A percentile compares a stretch with the other conserved stretches of the same genome.
Evolutionary conservation across 2,329 filamentous ascomycete genomes (phyloP).

Genomic region (Colletotrichum theobromicola): DNA sequence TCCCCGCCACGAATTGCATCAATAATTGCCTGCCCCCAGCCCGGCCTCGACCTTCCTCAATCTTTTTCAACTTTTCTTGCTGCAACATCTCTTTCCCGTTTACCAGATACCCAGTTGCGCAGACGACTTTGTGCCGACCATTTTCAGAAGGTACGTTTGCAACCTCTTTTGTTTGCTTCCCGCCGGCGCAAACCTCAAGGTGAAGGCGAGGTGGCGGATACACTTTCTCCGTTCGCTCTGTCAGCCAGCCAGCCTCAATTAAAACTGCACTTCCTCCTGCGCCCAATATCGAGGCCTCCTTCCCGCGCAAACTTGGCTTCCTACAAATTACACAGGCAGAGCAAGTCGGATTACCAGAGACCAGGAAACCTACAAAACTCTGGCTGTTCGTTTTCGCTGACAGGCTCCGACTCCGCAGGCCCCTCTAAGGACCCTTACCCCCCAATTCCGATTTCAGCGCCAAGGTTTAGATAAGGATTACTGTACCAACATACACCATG

Average conservation of each 20-base stretch:
- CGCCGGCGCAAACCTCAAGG: background rate
- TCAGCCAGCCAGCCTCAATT: background rate
- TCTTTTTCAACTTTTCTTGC: background rate
- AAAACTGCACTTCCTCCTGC: background rate
- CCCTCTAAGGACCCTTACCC: constrained; percentile 4
- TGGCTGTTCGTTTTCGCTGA: background rate
- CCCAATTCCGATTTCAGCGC: background rate
- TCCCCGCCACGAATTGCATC: constrained; percentile 19
- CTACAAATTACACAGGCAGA: background rate
- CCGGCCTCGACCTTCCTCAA: background rate
- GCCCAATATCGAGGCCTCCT: background rate
- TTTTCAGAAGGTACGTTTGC: background rate
- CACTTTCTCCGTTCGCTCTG: background rate
- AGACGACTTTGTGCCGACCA: background rate
- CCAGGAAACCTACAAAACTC: background rate
- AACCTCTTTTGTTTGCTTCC: background rate
- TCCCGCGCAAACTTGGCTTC: background rate
- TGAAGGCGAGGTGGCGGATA: background rate
- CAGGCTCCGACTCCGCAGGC: background rate
- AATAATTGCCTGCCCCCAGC: constrained; percentile 18
- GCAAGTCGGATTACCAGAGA: background rate
- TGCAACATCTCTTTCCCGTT: constrained; percentile 2
- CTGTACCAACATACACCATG: constrained; percentile 51
- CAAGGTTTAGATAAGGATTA: constrained; percentile 13
- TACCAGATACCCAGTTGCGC: constrained; percentile 19